Evolutionary conservation across 2,329 filamentous ascomycete genomes (phyloP).

Genomic region (Penicillium sp.): DNA sequence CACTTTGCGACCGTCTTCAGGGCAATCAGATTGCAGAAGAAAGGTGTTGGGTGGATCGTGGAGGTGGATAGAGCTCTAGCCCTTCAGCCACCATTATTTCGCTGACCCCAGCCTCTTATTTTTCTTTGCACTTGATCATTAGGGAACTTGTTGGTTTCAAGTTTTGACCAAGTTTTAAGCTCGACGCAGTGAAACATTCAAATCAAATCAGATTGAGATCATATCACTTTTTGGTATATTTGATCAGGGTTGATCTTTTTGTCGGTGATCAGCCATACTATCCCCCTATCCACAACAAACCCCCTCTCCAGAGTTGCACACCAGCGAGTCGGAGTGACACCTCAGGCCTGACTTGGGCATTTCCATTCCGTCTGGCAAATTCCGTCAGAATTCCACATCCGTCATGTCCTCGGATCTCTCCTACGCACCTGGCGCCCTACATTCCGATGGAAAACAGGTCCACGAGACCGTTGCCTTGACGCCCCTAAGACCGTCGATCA

Average conservation of each 20-base stretch:
- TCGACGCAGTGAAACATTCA: slow-evolving; percentile 2
- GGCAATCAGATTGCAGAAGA: slow-evolving; percentile 10
- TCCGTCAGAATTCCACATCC: background rate
- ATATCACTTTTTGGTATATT: background rate
- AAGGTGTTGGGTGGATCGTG: slow-evolving; percentile 25
- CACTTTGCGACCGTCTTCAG: background rate
- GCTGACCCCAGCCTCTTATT: slow-evolving; percentile 24
- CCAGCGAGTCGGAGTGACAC: slow-evolving; percentile 16
- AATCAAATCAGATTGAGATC: background rate
- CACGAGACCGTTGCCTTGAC: slow-evolving; percentile 24
- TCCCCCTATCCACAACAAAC: slow-evolving; percentile 3
- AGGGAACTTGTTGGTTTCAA: background rate
- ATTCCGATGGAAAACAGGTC: slow-evolving; percentile 24
- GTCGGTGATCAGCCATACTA: background rate
- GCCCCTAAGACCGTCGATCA: slow-evolving; percentile 16
- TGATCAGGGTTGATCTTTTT: background rate
- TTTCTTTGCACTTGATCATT: slow-evolving; percentile 18
- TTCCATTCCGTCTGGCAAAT: slow-evolving; percentile 23
- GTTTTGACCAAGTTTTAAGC: slow-evolving; percentile 1
- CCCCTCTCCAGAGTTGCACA: slow-evolving; percentile 15
- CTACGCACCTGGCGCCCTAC: slow-evolving; percentile 19
- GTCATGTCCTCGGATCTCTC: slow-evolving; percentile 19
- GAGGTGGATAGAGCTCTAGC: slow-evolving; percentile 14
- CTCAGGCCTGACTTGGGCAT: slow-evolving; percentile 28
- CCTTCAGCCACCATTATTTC: slow-evolving; percentile 38